Percentiles rank a stretch among this genome's conserved stretches.
phyloP scores from a whole-genome alignment of 129 eudicot genomes.

The Glebionis coronaria region DNA sequence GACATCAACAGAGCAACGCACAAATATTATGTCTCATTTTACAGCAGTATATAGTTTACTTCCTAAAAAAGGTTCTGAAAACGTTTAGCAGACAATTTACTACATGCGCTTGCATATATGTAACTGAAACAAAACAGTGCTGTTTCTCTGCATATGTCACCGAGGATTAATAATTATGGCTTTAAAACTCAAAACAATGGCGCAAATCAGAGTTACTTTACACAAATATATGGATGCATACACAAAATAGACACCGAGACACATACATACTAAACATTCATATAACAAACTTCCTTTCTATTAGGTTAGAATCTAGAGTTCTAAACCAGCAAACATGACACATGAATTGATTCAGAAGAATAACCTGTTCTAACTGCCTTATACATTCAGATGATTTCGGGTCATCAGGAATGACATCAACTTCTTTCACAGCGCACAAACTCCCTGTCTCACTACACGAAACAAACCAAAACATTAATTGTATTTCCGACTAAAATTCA shows the following conservation, averaged over 20 bases:
- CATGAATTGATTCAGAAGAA: constrained; percentile 13
- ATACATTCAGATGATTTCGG: constrained; percentile 70
- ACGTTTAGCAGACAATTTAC: neutral
- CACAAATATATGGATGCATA: constrained; percentile 4
- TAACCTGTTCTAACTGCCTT: constrained; percentile 90
- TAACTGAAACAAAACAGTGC: neutral
- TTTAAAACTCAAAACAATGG: neutral
- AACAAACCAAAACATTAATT: constrained; percentile 2
- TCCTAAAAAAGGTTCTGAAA: constrained; percentile 8
- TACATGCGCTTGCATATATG: neutral
- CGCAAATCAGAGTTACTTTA: too few species aligned
- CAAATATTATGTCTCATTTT: neutral
- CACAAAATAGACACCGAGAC: neutral
- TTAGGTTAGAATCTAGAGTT: neutral
- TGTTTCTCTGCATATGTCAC: neutral
- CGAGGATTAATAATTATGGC: neutral
- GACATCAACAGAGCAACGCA: neutral
- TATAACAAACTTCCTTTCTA: neutral
- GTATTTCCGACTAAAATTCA: neutral
- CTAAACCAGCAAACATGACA: constrained; percentile 1
- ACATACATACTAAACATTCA: neutral
- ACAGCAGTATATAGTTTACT: too few species aligned
- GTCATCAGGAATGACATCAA: constrained; percentile 72
- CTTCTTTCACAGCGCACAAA: constrained; percentile 91
- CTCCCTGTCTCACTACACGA: constrained; percentile 74